A percentile compares a stretch with the other conserved stretches of the same genome.
Conservation (phyloP, 331 rosid species). For the Rosa hybrid region DNA sequence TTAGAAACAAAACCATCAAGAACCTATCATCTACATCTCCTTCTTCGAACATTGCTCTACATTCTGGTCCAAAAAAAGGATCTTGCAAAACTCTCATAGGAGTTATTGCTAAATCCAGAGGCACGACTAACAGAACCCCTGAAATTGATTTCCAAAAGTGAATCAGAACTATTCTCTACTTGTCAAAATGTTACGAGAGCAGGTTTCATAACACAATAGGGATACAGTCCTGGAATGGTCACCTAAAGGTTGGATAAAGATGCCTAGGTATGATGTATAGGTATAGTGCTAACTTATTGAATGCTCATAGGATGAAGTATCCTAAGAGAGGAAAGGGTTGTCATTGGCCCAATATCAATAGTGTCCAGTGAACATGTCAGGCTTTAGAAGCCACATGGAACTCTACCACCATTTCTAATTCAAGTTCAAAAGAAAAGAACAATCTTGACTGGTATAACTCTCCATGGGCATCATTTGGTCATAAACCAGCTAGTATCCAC, state of each 20-base stretch:
- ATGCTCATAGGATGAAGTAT: not conserved
- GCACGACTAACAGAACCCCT: conserved; percentile 85
- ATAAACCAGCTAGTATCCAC: not conserved
- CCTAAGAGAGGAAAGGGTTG: not conserved
- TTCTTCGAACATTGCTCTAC: conserved; percentile 88
- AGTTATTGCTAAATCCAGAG: conserved; percentile 84
- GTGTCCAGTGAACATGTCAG: not conserved
- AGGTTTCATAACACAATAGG: not conserved
- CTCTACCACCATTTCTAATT: conserved; percentile 4
- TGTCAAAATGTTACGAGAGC: not conserved
- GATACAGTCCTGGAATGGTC: not conserved
- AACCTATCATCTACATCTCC: conserved; percentile 95
- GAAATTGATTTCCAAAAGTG: conserved; percentile 22
- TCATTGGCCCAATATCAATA: not conserved
- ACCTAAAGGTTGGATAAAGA: not conserved
- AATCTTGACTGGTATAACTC: not conserved
- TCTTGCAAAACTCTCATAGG: conserved; percentile 99
- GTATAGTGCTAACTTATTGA: not conserved
- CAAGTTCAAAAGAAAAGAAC: not conserved
- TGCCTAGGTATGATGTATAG: not conserved
- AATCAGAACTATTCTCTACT: conserved; percentile 17
- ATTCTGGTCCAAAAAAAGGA: conserved; percentile 79
- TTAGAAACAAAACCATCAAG: conserved; percentile 71
- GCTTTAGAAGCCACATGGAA: not conserved
- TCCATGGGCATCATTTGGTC: not conserved